Evolutionary conservation across 2,329 filamentous ascomycete species (phyloP).

Genomic region (Phaeosphaeria sp.): DNA sequence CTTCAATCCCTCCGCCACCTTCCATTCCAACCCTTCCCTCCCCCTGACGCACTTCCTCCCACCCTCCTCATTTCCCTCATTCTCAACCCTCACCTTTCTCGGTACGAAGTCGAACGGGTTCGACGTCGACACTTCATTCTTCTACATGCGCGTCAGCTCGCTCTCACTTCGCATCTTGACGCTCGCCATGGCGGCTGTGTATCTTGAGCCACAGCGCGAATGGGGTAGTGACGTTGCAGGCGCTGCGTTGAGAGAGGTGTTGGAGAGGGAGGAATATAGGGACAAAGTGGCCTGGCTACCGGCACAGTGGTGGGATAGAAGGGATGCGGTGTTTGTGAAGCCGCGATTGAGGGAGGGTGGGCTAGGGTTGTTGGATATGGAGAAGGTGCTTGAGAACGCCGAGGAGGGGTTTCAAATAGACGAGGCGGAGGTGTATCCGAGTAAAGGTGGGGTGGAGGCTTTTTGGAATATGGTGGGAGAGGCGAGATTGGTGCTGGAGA

Average conservation of each 20-base stretch:
- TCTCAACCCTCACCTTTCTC: constrained; percentile 26
- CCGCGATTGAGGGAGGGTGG: neutral
- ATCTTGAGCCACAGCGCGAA: constrained; percentile 32
- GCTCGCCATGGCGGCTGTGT: constrained; percentile 23
- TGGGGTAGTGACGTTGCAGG: neutral
- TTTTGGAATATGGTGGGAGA: constrained; percentile 27
- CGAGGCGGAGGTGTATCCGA: constrained; percentile 9
- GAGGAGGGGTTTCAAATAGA: neutral
- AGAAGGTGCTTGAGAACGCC: neutral
- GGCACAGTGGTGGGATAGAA: constrained; percentile 5
- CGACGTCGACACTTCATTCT: constrained; percentile 32
- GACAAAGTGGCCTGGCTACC: constrained; percentile 3
- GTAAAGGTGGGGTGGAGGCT: constrained; percentile 7
- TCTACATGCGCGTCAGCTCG: constrained; percentile 24
- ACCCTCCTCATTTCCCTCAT: constrained; percentile 10
- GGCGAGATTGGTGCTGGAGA: constrained; percentile 15
- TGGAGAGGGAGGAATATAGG: constrained; percentile 2
- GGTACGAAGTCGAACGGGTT: constrained; percentile 24
- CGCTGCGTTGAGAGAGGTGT: constrained; percentile 52
- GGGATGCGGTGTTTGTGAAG: neutral
- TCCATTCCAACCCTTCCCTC: constrained; percentile 39
- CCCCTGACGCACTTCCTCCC: constrained; percentile 42
- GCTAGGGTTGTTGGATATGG: neutral
- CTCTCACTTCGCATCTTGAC: constrained; percentile 25
- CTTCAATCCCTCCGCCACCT: constrained; percentile 10